Base-by-base conservation (phyloP, 768 basidiomycete genomes). In the Pulveroboletus sp. region DNA sequence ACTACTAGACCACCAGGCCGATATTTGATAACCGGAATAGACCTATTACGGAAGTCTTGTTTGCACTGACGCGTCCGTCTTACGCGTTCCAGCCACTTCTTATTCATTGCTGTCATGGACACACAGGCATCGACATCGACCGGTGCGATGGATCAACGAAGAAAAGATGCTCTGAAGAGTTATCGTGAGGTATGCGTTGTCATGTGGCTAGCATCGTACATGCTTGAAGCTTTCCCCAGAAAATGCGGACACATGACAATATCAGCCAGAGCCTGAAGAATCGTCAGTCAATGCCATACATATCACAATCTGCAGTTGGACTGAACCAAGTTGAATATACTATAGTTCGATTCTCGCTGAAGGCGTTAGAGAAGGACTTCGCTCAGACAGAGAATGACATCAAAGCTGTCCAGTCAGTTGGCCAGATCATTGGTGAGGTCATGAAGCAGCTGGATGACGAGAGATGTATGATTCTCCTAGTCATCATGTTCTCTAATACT, bases 381-480 rank as follows among this genome's bases (percentile, higher is more conserved):
- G 90, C 84, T 58, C 94, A 95, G 77, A 95, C 93, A 0, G 97
- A 99, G 70, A 94, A 99, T 23, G 95, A 99, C 61, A 95, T 99
- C 71, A 98, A 97, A 72, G 97, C 97, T 36, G 86, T 99, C 14
- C 97, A 99, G 66, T 94, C 91, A 8, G 97, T 98, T 13, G 97
- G 97, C 25, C 97, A 99, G 72, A 97, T 99, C 56, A 95, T 99
- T 47, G 97, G 93, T 53, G 97, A 99, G 72, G 92, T 99, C 48
- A 87, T 98, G 84, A 97, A 97, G 70, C 94, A 99, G 67, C 74
- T 99, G 10, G 97, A 98, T 61, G 93, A 97, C 53, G 95, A 98
- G 69, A 79, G 97, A 69, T 98, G 95, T 95, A 63, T 61, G 90
- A 76, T 2, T 17, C 37, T 31, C 21, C 38, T 14, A 0, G 16